phyloP scores from a whole-genome alignment of 345 rosid species.

The Eucalyptus melliodora region DNA sequence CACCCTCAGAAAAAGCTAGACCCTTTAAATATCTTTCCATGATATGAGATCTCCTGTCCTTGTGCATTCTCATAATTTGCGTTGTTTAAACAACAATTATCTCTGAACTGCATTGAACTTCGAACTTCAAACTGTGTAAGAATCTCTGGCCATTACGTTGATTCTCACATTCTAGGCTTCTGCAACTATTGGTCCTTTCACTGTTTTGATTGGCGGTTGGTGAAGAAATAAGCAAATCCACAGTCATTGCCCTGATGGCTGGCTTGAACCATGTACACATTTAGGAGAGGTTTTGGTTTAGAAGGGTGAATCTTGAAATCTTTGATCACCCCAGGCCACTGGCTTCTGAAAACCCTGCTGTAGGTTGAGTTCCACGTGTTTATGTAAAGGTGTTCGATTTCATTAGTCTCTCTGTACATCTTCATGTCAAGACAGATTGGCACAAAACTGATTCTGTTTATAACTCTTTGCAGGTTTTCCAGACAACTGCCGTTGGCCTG shows the following conservation, averaged over 20 bases:
- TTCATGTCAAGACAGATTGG: background rate
- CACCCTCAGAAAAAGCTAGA: background rate
- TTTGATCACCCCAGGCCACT: background rate
- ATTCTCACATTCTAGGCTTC: background rate
- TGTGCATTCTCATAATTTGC: background rate
- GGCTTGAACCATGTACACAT: background rate
- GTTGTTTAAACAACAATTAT: background rate
- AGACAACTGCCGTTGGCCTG: slow-evolving; percentile 91
- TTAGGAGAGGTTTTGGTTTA: background rate
- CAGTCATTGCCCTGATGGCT: background rate
- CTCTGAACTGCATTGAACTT: background rate
- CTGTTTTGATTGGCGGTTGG: background rate
- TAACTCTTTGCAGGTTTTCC: slow-evolving; percentile 59
- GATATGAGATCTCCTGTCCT: background rate
- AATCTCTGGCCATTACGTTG: background rate
- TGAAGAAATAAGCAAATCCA: background rate
- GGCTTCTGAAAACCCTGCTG: background rate
- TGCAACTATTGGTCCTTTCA: background rate
- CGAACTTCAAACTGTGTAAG: background rate
- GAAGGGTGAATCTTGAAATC: background rate
- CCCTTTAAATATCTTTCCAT: background rate
- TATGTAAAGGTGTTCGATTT: background rate
- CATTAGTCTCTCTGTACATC: background rate
- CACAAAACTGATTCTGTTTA: background rate
- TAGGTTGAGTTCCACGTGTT: background rate